phyloP scores from a whole-genome alignment of 2,329 filamentous ascomycete genomes.

The Pyricularia sp. region DNA sequence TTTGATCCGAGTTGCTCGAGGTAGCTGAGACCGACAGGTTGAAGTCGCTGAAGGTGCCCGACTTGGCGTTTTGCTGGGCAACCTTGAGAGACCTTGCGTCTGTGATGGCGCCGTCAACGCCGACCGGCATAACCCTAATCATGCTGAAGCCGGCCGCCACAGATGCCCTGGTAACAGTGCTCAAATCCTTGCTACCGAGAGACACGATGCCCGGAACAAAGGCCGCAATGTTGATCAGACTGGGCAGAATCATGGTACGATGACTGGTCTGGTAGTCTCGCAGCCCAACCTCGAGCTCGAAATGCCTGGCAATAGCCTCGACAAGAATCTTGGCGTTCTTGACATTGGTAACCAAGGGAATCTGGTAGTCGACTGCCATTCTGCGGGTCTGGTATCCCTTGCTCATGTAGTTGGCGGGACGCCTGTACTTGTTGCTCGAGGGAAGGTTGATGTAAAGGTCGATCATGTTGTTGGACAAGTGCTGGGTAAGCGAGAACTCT shows the following conservation, averaged over 20 bases:
- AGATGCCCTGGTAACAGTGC: conserved; percentile 62
- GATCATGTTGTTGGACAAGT: conserved; percentile 95
- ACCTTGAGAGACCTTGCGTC: conserved; percentile 62
- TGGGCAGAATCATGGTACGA: conserved; percentile 62
- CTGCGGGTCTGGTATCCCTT: conserved; percentile 93
- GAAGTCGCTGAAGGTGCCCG: conserved; percentile 63
- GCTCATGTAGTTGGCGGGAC: conserved; percentile 97
- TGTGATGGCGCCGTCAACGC: conserved; percentile 62
- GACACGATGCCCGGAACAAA: conserved; percentile 68
- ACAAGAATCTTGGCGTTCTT: conserved; percentile 98
- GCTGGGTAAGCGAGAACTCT: conserved; percentile 94
- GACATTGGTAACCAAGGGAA: conserved; percentile 93
- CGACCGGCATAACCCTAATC: conserved; percentile 70
- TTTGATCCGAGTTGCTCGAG: conserved; percentile 63
- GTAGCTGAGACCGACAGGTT: conserved; percentile 72
- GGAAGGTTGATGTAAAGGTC: conserved; percentile 98
- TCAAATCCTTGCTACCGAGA: conserved; percentile 56
- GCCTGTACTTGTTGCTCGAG: conserved; percentile 95
- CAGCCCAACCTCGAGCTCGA: conserved; percentile 70
- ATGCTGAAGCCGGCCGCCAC: conserved; percentile 70
- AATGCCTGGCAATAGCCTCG: conserved; percentile 86
- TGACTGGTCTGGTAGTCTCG: conserved; percentile 92
- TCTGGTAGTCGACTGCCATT: conserved; percentile 97
- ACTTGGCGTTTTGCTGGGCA: conserved; percentile 61
- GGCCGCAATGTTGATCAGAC: conserved; percentile 69